phyloP scores from a whole-genome alignment of 495 filamentous ascomycete genomes.

The Penicillium tannophilum region DNA sequence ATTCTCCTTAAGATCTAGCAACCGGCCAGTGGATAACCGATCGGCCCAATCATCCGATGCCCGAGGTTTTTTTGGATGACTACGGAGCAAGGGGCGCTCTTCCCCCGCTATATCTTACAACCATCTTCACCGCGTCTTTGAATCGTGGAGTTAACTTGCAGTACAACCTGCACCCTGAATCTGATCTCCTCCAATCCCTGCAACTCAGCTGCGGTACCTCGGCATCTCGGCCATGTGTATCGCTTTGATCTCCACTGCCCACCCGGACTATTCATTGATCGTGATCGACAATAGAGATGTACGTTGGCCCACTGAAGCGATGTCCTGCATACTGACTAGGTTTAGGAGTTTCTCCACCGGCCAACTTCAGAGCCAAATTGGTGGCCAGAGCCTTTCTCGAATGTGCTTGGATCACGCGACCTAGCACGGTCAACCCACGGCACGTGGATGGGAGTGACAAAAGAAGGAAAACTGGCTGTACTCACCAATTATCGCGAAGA shows the following conservation, averaged over 20 bases:
- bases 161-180: neutral
- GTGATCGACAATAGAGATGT: conserved; percentile 93
- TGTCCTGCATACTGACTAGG: conserved; percentile 19
- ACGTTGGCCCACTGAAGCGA: neutral
- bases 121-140: conserved; percentile 5
- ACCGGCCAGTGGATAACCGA: conserved; percentile 15
- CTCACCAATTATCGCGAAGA: conserved; percentile 92
- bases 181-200: neutral
- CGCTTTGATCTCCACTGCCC: conserved; percentile 82
- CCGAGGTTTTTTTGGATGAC: conserved; percentile 19
- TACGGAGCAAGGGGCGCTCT: conserved; percentile 2
- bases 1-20: neutral
- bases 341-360: conserved; percentile 81
- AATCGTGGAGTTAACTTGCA: neutral
- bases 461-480: conserved; percentile 79
- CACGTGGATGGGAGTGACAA: conserved; percentile 93
- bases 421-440: conserved; percentile 68
- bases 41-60: conserved; percentile 24
- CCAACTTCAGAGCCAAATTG: conserved; percentile 82
- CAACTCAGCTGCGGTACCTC: conserved; percentile 6
- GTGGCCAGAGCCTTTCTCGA: conserved; percentile 67
- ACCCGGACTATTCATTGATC: conserved; percentile 88
- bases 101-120: conserved; percentile 1
- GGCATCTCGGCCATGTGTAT: conserved; percentile 74
- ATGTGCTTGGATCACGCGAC: conserved; percentile 71